phyloP scores from a whole-genome alignment of 495 filamentous ascomycete species.

The Hypomontagnella submonticulosa region DNA sequence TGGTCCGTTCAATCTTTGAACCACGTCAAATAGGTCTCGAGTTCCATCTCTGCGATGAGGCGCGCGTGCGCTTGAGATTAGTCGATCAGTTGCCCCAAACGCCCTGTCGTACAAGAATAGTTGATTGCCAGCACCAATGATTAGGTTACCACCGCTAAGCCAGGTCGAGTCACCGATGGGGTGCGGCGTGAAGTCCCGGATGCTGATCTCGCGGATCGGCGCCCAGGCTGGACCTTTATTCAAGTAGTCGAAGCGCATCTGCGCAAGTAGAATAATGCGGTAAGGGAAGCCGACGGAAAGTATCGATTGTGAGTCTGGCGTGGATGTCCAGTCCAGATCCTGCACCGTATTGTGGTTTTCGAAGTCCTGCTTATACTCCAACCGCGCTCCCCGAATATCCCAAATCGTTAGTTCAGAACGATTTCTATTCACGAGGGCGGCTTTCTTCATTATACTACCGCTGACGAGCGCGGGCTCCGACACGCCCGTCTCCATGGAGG shows the following conservation, averaged over 20 bases:
- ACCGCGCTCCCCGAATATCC: slow-evolving; percentile 82
- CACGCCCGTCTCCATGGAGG: slow-evolving; percentile 83
- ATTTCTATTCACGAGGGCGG: slow-evolving; percentile 78
- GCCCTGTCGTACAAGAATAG: slow-evolving; percentile 86
- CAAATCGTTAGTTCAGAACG: slow-evolving; percentile 89
- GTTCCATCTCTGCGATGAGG: slow-evolving; percentile 58
- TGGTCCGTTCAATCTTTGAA: slow-evolving; percentile 84
- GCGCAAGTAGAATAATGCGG: slow-evolving; percentile 83
- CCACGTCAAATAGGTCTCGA: slow-evolving; percentile 80
- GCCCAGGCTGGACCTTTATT: slow-evolving; percentile 93
- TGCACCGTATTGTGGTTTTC: slow-evolving; percentile 77
- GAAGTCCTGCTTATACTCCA: slow-evolving; percentile 84
- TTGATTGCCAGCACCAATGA: slow-evolving; percentile 92
- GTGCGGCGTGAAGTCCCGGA: slow-evolving; percentile 84
- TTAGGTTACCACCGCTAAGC: slow-evolving; percentile 83
- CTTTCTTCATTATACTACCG: slow-evolving; percentile 87
- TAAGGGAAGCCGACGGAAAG: slow-evolving; percentile 91
- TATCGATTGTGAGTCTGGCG: slow-evolving; percentile 89
- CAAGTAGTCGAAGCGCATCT: slow-evolving; percentile 94
- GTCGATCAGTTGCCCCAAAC: slow-evolving; percentile 70
- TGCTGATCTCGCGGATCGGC: slow-evolving; percentile 81
- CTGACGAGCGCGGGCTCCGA: slow-evolving; percentile 79
- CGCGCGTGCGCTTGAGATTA: slow-evolving; percentile 72
- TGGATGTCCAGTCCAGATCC: slow-evolving; percentile 95
- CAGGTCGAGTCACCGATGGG: slow-evolving; percentile 94